These are phyloP conservation scores for Talaromyces sp. DNA, from an alignment of 2,329 filamentous ascomycete species.

Conservation along the genomic window DNA sequence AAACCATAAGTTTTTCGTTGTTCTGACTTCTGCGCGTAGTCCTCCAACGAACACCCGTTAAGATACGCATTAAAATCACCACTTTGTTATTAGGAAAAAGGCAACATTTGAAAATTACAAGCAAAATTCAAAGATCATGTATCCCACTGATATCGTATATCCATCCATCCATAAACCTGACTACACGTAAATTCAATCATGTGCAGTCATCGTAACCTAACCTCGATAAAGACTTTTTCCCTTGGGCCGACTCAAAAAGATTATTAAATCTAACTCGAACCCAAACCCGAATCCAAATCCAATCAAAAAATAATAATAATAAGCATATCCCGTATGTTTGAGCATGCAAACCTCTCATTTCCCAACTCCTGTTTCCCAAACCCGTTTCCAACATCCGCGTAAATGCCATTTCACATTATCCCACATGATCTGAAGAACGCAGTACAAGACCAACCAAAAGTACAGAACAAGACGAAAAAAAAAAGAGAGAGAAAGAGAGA, in stretches of 20 bases:
- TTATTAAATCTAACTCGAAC: not conserved
- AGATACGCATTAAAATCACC: no score
- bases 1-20: no score
- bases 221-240: not conserved
- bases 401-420: not conserved
- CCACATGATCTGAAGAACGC: slow-evolving; percentile 9
- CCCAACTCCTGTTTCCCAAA: not conserved
- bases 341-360: not conserved
- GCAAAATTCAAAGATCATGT: not conserved
- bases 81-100: not conserved
- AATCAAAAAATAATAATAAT: not conserved
- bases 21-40: no score
- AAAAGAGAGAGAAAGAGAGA: slow-evolving; percentile 7
- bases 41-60: no score
- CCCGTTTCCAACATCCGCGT: not conserved
- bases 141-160: not conserved
- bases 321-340: not conserved
- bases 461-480: slow-evolving; percentile 1
- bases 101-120: not conserved
- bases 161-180: not conserved
- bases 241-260: not conserved
- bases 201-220: not conserved
- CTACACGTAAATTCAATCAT: not conserved
- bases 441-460: not conserved
- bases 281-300: not conserved